These are phyloP conservation scores for Dothistroma septosporum DNA, from an alignment of 2,329 filamentous ascomycete genomes.

Conservation along the genomic window DNA sequence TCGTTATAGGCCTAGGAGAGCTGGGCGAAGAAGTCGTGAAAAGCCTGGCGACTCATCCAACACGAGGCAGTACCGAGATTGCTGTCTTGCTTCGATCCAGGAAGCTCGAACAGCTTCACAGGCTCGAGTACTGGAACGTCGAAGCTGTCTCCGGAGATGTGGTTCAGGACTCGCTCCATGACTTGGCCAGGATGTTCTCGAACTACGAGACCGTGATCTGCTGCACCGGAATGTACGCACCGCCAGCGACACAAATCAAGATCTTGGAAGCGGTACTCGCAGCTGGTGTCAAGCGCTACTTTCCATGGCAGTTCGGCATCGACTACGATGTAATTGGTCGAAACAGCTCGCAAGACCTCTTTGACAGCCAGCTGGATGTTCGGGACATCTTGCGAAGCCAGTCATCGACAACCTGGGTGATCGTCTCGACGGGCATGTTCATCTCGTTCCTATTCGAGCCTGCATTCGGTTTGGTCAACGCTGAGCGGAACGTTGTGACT, in stretches of 20 bases:
- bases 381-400: slow-evolving; percentile 51
- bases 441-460: slow-evolving; percentile 64
- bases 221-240: slow-evolving; percentile 58
- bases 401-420: slow-evolving; percentile 49
- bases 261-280: slow-evolving; percentile 53
- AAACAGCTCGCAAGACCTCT: slow-evolving; percentile 59
- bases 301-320: slow-evolving; percentile 72
- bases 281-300: slow-evolving; percentile 50
- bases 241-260: slow-evolving; percentile 55
- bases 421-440: slow-evolving; percentile 67
- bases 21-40: slow-evolving; percentile 56
- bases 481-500: slow-evolving; percentile 24
- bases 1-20: slow-evolving; percentile 65
- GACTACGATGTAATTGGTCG: slow-evolving; percentile 64
- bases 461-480: slow-evolving; percentile 60
- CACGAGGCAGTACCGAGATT: slow-evolving; percentile 39
- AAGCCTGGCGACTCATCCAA: slow-evolving; percentile 48
- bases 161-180: slow-evolving; percentile 25
- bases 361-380: slow-evolving; percentile 64
- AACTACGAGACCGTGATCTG: slow-evolving; percentile 55
- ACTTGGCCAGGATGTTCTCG: slow-evolving; percentile 34
- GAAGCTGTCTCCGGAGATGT: slow-evolving; percentile 47
- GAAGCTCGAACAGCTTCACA: slow-evolving; percentile 27
- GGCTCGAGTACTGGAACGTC: slow-evolving; percentile 30
- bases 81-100: slow-evolving; percentile 55